Conservation (phyloP, 2,329 filamentous ascomycete genomes). For the Fusarium dlaminii region DNA sequence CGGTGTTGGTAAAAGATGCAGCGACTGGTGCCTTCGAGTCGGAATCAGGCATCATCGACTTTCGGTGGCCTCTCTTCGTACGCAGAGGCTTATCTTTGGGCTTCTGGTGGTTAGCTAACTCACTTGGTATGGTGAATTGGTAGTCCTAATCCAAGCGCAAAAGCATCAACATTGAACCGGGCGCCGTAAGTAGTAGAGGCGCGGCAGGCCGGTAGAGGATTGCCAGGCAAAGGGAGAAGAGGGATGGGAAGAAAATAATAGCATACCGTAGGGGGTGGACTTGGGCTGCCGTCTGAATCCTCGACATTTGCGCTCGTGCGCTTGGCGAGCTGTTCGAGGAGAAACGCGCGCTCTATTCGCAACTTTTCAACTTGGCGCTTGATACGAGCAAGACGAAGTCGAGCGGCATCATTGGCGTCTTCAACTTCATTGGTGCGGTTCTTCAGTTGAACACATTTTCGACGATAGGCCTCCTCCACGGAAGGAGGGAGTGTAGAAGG, state of each 20-base stretch:
- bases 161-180: conserved; percentile 48
- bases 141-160: conserved; percentile 48
- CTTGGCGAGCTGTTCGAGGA: conserved; percentile 77
- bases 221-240: conserved; percentile 28
- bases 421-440: conserved; percentile 92
- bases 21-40: conserved; percentile 53
- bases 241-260: conserved; percentile 3
- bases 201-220: conserved; percentile 23
- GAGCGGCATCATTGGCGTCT: conserved; percentile 85
- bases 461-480: conserved; percentile 93
- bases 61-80: conserved; percentile 76
- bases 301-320: conserved; percentile 79
- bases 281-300: conserved; percentile 81
- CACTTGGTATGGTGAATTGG: conserved; percentile 45
- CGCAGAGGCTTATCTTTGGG: conserved; percentile 82
- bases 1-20: conserved; percentile 59
- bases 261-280: conserved; percentile 79
- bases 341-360: conserved; percentile 83
- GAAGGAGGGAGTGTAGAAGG: conserved; percentile 80
- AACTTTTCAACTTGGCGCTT: conserved; percentile 90
- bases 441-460: conserved; percentile 95
- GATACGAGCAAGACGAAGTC: conserved; percentile 80
- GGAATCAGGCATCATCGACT: conserved; percentile 59
- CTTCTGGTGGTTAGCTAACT: conserved; percentile 57
- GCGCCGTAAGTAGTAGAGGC: conserved; percentile 27